Evolutionary conservation across 495 filamentous ascomycete species (phyloP).

Genomic region (Tuber indicum): DNA sequence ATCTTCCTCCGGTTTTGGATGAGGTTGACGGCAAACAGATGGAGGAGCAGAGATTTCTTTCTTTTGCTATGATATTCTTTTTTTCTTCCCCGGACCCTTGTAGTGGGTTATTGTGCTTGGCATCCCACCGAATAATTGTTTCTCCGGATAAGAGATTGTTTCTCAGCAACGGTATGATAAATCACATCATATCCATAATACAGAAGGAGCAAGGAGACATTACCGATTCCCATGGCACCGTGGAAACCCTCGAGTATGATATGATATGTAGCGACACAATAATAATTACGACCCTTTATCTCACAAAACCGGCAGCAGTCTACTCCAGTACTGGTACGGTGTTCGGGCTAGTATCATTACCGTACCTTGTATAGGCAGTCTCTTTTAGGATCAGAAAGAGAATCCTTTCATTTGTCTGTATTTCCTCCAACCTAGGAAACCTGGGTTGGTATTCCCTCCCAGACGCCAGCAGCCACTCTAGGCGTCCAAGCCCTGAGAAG

Average conservation of each 20-base stretch:
- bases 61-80: background rate
- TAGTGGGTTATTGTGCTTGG: background rate
- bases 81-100: background rate
- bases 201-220: too few species aligned
- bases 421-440: background rate
- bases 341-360: background rate
- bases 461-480: too few species aligned
- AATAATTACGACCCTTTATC: background rate
- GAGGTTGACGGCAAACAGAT: conserved; percentile 8
- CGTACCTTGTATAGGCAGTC: background rate
- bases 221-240: too few species aligned
- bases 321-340: background rate
- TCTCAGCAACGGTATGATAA: background rate
- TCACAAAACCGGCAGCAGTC: background rate
- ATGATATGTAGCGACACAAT: too few species aligned
- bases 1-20: conserved; percentile 27
- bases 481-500: too few species aligned
- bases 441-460: background rate
- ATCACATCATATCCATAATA: too few species aligned
- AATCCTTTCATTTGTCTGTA: background rate
- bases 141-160: background rate
- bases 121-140: background rate
- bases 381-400: background rate
- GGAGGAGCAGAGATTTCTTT: conserved; percentile 3
- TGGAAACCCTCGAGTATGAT: too few species aligned